Evolutionary conservation across 306 rosid species (phyloP).

Genomic region (Castanea sativa): DNA sequence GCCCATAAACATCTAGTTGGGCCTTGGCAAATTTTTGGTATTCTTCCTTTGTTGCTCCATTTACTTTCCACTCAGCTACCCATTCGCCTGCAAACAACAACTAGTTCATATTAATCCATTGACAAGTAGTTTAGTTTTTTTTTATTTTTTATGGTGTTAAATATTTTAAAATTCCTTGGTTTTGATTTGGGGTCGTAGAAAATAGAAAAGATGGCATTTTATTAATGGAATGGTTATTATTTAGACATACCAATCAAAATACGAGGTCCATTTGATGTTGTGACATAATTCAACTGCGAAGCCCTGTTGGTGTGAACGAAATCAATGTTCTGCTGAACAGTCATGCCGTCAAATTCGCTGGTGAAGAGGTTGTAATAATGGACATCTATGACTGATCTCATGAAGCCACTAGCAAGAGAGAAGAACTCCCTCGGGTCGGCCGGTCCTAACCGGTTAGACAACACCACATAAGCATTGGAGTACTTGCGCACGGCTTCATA

Average conservation of each 20-base stretch:
- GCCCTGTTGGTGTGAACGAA: constrained; percentile 51
- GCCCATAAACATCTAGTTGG: constrained; percentile 53
- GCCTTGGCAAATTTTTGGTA: constrained; percentile 58
- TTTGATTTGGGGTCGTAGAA: neutral
- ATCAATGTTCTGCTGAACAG: constrained; percentile 59
- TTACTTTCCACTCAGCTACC: constrained; percentile 70
- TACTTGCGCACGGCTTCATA: constrained; percentile 58
- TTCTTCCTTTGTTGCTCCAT: constrained; percentile 47
- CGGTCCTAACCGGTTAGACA: constrained; percentile 56
- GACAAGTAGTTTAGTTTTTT: neutral
- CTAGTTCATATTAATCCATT: neutral
- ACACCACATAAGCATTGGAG: constrained; percentile 48
- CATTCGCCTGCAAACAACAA: constrained; percentile 54
- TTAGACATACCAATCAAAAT: constrained; percentile 55
- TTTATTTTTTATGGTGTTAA: neutral
- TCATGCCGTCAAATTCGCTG: constrained; percentile 26
- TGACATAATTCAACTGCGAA: constrained; percentile 32
- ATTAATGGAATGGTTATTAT: neutral
- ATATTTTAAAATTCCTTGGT: neutral
- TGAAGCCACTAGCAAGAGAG: constrained; percentile 47
- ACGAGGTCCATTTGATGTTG: constrained; percentile 76
- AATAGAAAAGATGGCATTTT: neutral
- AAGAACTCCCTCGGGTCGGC: constrained; percentile 48
- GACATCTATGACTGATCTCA: constrained; percentile 52
- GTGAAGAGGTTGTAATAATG: constrained; percentile 67